Evolutionary conservation across 768 basidiomycete genomes (phyloP).

Genomic region (Mycena crocata): DNA sequence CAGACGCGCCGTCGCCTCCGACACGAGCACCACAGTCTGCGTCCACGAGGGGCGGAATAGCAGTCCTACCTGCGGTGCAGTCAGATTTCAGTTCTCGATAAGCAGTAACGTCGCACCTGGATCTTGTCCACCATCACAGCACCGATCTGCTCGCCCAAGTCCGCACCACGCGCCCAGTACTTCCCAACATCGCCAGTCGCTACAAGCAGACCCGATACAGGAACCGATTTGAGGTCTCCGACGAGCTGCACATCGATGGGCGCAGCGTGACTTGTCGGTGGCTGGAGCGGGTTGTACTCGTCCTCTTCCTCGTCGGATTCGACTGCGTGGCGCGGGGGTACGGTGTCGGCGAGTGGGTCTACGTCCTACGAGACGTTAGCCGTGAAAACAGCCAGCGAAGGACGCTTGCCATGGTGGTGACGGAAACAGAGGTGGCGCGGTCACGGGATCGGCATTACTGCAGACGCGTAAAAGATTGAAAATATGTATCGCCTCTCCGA

Average conservation of each 20-base stretch:
- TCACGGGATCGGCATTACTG: too few species aligned
- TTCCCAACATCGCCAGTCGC: slow-evolving; percentile 59
- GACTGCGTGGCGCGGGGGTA: slow-evolving; percentile 69
- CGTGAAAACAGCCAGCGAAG: not conserved
- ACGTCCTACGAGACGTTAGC: slow-evolving; percentile 50
- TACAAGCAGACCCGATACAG: slow-evolving; percentile 50
- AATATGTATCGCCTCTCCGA: too few species aligned
- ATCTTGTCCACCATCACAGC: slow-evolving; percentile 57
- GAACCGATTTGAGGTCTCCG: slow-evolving; percentile 44
- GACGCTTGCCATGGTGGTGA: slow-evolving; percentile 21
- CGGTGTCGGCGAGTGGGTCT: slow-evolving; percentile 66
- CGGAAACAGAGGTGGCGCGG: too few species aligned
- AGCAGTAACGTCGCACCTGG: too few species aligned
- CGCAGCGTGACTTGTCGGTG: slow-evolving; percentile 23
- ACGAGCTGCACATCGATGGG: slow-evolving; percentile 51
- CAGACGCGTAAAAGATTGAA: too few species aligned
- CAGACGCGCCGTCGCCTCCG: slow-evolving; percentile 61
- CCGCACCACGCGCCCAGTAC: slow-evolving; percentile 63
- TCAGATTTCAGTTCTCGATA: not conserved
- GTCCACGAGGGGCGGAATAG: slow-evolving; percentile 65
- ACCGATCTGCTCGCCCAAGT: slow-evolving; percentile 64
- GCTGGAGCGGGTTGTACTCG: slow-evolving; percentile 59
- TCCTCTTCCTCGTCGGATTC: slow-evolving; percentile 80
- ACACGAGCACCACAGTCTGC: slow-evolving; percentile 58
- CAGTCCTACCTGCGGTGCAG: slow-evolving; percentile 58